Conservation (phyloP, 257 asterid species). For the Jacaranda mimosifolia region DNA sequence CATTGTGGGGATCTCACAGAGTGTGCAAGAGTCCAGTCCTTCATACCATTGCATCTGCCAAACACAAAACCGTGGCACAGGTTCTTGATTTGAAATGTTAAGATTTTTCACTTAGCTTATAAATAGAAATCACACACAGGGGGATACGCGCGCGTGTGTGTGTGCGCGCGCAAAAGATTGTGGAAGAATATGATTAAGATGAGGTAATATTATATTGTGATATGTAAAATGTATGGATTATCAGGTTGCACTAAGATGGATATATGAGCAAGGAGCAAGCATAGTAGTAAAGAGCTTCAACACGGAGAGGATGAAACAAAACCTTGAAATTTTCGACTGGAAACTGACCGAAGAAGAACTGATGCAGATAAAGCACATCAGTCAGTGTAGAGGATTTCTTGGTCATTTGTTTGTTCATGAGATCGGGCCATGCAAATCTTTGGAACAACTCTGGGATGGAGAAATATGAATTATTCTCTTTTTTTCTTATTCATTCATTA, state of each 20-base stretch:
- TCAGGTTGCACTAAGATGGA: slow-evolving; percentile 39
- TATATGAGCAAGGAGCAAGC: slow-evolving; percentile 28
- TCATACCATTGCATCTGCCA: slow-evolving; percentile 39
- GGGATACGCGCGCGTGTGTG: too few relatives aligned
- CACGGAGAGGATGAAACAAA: slow-evolving; percentile 22
- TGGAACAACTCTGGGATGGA: slow-evolving; percentile 52
- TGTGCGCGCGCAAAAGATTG: too few relatives aligned
- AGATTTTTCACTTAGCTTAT: too few relatives aligned
- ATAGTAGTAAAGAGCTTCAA: slow-evolving; percentile 21
- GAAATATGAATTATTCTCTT: slow-evolving; percentile 21
- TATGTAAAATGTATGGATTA: not conserved
- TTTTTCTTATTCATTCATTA: too few relatives aligned
- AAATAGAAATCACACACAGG: too few relatives aligned
- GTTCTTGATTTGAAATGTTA: slow-evolving; percentile 9
- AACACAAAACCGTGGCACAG: slow-evolving; percentile 43
- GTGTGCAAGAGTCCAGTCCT: slow-evolving; percentile 43
- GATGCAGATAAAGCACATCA: slow-evolving; percentile 37
- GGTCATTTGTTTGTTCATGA: too few relatives aligned
- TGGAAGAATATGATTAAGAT: too few relatives aligned
- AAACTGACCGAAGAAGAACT: slow-evolving; percentile 42
- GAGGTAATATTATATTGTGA: too few relatives aligned
- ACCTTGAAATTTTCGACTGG: slow-evolving; percentile 34
- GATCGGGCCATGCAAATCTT: slow-evolving; percentile 40
- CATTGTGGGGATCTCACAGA: slow-evolving; percentile 37
- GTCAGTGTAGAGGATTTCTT: too few relatives aligned